These are phyloP conservation scores for Nadsonia commutata DNA, from an alignment of 1,139 yeast species.

Conservation along the genomic window DNA sequence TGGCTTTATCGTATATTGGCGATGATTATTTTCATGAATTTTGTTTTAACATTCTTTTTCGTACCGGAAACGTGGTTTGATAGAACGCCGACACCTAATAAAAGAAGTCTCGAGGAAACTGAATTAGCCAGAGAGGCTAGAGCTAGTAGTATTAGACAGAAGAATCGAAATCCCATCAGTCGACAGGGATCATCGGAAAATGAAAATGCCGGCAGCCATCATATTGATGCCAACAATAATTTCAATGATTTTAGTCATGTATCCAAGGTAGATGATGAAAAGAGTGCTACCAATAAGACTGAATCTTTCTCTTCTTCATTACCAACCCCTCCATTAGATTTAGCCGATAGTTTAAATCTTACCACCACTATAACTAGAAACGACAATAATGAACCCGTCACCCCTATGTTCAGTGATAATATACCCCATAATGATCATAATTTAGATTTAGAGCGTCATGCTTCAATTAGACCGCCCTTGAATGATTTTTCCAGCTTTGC, in stretches of 20 bases:
- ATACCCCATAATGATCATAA: too few species aligned
- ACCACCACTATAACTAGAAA: too few species aligned
- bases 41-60: slow-evolving; percentile 34
- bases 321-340: too few species aligned
- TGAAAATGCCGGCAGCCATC: not conserved
- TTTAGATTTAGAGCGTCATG: too few species aligned
- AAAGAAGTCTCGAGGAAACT: slow-evolving; percentile 37
- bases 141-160: slow-evolving; percentile 9
- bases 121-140: slow-evolving; percentile 32
- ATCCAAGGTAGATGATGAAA: too few species aligned
- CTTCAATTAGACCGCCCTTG: slow-evolving; percentile 5
- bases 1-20: slow-evolving; percentile 52
- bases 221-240: not conserved
- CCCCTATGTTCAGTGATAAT: too few species aligned
- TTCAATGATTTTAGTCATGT: too few species aligned
- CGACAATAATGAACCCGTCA: too few species aligned
- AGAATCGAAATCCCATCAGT: too few species aligned
- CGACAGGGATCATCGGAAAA: not conserved
- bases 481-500: slow-evolving; percentile 1
- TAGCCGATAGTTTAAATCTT: too few species aligned
- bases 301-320: too few species aligned
- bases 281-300: too few species aligned
- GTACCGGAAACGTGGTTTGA: slow-evolving; percentile 60
- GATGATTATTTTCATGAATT: slow-evolving; percentile 36
- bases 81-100: slow-evolving; percentile 36